Evolutionary conservation across 805 yeast species (phyloP), one percentile per base, ranked within the genome.

Genomic region (Torulaspora gathmanii): DNA sequence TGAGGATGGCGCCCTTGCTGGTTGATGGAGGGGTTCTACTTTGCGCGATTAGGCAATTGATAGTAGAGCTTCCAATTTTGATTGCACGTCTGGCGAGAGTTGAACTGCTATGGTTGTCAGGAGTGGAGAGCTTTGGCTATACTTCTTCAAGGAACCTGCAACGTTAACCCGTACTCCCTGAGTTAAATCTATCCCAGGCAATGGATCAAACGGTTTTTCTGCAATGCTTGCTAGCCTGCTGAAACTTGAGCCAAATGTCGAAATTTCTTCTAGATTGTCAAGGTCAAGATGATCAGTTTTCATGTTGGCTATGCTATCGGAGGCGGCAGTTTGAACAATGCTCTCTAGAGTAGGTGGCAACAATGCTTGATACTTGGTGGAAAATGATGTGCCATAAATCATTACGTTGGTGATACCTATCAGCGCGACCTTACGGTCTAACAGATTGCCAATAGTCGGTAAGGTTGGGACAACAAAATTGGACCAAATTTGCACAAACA

Each of bases 201-300:
- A 61, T 1, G 97, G 96, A 65, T 93, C 97, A 52, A 78, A 72
- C 3, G 82, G 74, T 51, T 73, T 78, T 12, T 67, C 66, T 27
- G 77, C 72, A 38, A 89, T 80, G 2, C 85, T 76, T 1, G 76
- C 79, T 47, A 93, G 71, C 58, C 77, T 81, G 42, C 95, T 86
- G 65, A 79, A 93, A 42, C 82, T 79, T 0, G 96, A 83, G 2
- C 98, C 98, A 66, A 90, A 93, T 2, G 93, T 72, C 0, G 89
- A 67, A 40, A 83, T 75, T 50, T 89, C 95, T 42, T 84, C 89
- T 25, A 76, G 56, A 52, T 82, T 83, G 33, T 70, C 63, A 3
- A 67, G 48, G 45, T 68, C 72, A 36, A 70, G 50, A 39, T 65
- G 70, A 33, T 72, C 69, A n/a, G 57, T 55, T 15, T 64, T 70